Evolutionary conservation across 192 early-diverging fungal species (phyloP).

Genomic region (Diversispora eburnea): DNA sequence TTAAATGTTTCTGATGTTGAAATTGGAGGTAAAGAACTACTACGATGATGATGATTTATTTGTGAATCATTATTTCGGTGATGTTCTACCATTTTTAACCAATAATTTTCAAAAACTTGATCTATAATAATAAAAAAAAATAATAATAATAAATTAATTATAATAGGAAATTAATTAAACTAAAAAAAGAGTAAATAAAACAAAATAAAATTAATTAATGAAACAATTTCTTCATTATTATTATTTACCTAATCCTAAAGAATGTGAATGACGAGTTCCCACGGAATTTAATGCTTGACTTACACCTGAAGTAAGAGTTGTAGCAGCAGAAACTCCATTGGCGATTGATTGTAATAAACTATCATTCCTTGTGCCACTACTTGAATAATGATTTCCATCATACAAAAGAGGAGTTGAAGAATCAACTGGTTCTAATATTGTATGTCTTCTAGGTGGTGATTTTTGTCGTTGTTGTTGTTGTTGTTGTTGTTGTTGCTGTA

Average conservation of each 20-base stretch:
- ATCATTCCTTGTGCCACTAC: conserved; percentile 25
- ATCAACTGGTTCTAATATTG: background rate
- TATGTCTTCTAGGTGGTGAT: background rate
- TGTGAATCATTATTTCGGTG: background rate
- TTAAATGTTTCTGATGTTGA: conserved; percentile 19
- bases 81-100: conserved; percentile 3
- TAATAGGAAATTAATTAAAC: background rate
- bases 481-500: conserved; percentile 15
- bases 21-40: conserved; percentile 12
- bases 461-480: background rate
- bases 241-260: conserved; percentile 36
- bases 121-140: conserved; percentile 5
- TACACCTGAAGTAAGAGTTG: conserved; percentile 28
- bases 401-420: conserved; percentile 29
- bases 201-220: background rate
- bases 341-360: conserved; percentile 27
- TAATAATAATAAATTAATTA: background rate
- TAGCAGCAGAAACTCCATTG: conserved; percentile 15
- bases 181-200: background rate
- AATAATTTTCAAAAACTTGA: conserved; percentile 27
- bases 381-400: conserved; percentile 11
- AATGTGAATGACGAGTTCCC: conserved; percentile 39
- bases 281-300: conserved; percentile 33
- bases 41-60: conserved; percentile 17
- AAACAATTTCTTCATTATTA: too few relatives aligned